Conservation (phyloP, 768 basidiomycete species). For the Mycena maculata region DNA sequence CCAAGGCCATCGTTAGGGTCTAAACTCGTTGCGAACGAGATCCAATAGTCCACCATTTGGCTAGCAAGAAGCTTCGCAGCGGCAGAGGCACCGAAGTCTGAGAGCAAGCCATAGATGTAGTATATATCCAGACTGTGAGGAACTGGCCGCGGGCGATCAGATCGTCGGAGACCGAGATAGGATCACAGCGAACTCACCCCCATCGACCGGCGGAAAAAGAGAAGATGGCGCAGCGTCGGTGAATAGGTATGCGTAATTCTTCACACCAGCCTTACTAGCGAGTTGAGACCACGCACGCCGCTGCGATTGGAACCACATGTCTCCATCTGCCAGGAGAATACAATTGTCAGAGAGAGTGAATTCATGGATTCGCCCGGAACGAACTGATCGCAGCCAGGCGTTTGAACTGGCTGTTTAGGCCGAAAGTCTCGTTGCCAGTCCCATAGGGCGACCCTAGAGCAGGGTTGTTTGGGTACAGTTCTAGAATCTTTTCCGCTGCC, state of each 20-base stretch:
- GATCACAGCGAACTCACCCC: no score
- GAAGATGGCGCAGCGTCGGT: slow-evolving; percentile 39
- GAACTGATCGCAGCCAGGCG: background rate
- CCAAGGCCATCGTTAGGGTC: slow-evolving; percentile 55
- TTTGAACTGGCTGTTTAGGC: background rate
- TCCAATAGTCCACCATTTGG: slow-evolving; percentile 60
- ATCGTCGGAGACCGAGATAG: no score
- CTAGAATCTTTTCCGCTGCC: background rate
- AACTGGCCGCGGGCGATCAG: no score
- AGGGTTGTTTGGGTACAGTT: background rate
- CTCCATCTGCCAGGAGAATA: no score
- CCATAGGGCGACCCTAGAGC: slow-evolving; percentile 13
- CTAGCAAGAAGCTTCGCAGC: no score
- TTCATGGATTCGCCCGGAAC: no score
- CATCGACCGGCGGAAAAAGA: no score
- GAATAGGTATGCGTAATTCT: slow-evolving; percentile 51
- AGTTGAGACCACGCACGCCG: slow-evolving; percentile 48
- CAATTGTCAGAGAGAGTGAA: no score
- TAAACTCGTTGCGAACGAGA: slow-evolving; percentile 55
- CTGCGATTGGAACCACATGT: no score
- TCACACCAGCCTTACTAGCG: slow-evolving; percentile 44
- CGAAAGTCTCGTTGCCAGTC: slow-evolving; percentile 11
- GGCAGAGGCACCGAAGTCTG: no score
- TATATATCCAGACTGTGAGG: no score
- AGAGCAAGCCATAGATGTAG: no score